These are phyloP conservation scores for Colletotrichum camelliae DNA, from an alignment of 2,329 filamentous ascomycete genomes.

Conservation along the genomic window DNA sequence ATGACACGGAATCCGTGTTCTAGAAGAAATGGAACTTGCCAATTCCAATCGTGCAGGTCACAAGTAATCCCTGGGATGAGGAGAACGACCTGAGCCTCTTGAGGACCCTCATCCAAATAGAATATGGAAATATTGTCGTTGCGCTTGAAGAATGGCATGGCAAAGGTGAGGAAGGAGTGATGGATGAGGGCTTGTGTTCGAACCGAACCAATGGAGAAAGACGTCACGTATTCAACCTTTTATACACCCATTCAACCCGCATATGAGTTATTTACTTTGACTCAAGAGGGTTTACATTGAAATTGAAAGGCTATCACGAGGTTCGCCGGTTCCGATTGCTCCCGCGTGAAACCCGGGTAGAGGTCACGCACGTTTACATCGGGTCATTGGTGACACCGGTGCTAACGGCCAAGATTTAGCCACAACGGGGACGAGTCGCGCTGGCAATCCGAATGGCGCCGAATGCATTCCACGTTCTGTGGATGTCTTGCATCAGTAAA, in stretches of 20 bases:
- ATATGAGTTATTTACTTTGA: not conserved
- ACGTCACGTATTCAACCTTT: not conserved
- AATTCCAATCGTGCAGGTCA: slow-evolving; percentile 5
- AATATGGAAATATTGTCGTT: slow-evolving; percentile 5
- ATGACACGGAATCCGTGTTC: not conserved
- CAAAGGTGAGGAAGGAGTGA: not conserved
- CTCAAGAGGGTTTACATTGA: not conserved
- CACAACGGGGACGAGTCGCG: not conserved
- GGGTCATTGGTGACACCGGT: not conserved
- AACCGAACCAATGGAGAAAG: not conserved
- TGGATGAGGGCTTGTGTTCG: not conserved
- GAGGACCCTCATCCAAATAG: slow-evolving; percentile 1
- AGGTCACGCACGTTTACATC: not conserved
- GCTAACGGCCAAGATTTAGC: not conserved
- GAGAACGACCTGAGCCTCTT: not conserved
- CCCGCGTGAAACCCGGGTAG: not conserved
- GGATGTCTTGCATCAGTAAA: no score
- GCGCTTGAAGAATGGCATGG: not conserved
- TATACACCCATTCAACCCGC: not conserved
- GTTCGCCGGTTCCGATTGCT: not conserved
- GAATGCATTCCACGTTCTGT: no score
- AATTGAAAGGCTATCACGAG: not conserved
- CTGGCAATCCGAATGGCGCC: not conserved
- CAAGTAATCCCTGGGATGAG: not conserved
- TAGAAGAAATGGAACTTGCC: slow-evolving; percentile 2